phyloP scores from a whole-genome alignment of 108 stramenopile genomes.

The Fragilariopsis cylindrus region DNA sequence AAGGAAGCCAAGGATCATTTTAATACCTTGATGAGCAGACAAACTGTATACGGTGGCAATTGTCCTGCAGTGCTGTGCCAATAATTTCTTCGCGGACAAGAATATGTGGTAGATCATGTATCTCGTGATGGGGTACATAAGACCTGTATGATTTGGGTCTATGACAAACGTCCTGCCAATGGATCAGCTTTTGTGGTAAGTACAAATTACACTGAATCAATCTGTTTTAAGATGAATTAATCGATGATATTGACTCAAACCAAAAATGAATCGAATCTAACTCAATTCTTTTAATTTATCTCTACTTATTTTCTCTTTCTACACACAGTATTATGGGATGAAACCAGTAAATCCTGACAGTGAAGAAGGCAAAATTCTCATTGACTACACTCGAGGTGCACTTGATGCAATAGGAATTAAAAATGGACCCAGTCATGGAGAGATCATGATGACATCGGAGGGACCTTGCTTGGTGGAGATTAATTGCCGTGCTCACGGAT shows the following conservation, averaged over 20 bases:
- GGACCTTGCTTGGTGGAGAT: conserved; percentile 90
- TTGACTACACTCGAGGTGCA: conserved; percentile 66
- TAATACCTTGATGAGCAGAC: conserved; percentile 70
- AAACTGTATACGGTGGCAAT: conserved; percentile 83
- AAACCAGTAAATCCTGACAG: conserved; percentile 59
- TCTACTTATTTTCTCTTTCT: too few relatives aligned
- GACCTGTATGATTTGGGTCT: too few relatives aligned
- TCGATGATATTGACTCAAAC: too few relatives aligned
- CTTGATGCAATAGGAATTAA: conserved; percentile 68
- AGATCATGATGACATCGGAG: conserved; percentile 71
- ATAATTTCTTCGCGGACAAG: too few relatives aligned
- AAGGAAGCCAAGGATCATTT: conserved; percentile 89
- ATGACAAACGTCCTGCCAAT: too few relatives aligned
- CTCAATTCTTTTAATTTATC: too few relatives aligned
- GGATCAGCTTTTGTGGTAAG: conserved; percentile 14
- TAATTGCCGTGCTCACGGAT: conserved; percentile 78
- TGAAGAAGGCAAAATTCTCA: conserved; percentile 65
- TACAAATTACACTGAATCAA: too few relatives aligned
- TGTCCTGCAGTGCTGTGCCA: conserved; percentile 44
- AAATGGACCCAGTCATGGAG: conserved; percentile 66
- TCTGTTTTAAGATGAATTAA: too few relatives aligned
- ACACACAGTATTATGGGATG: conserved; percentile 50
- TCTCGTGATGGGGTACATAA: too few relatives aligned
- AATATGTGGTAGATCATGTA: too few relatives aligned
- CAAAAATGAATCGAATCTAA: too few relatives aligned